Evolutionary conservation across 495 filamentous ascomycete species (phyloP), one percentile per base, ranked within the genome.

Genomic region (Hyaloscypha finlandica): DNA sequence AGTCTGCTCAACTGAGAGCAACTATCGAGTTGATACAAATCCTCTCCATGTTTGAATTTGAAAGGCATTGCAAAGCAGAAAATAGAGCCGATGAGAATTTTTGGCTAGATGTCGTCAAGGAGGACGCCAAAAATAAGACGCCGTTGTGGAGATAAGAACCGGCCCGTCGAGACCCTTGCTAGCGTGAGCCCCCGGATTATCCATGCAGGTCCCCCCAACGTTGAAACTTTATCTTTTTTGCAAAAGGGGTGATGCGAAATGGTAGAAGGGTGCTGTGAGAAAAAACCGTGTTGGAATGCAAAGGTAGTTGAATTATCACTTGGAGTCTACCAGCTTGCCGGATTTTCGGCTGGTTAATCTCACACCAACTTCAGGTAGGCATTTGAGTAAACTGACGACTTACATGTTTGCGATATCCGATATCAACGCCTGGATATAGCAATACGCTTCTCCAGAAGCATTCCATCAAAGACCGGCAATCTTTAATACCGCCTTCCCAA

Each of bases 401-500:
- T 48, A 48, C 8, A 4, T 16, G 16, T 3, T 37, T 1, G 6
- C n/a, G 8, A 8, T 37, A 6, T 12, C 35, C 42, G 16, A 12
- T 19, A 48, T 16, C 4, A 19, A 48, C 42, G 16, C 42, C 16
- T 48, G 12, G 35, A 48, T 48, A 12, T 6, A 19, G 12, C 16
- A 14, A 48, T 0, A 48, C 3, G 12, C 35, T 3, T 14, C 42
- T 48, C 42, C 8, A 48, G 42, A 48, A 48, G 14, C 16, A 19
- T 19, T 48, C 53, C 29, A 9, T 56, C 53, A 70, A 14, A 69
- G 29, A 61, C 55, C 59, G 32, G 77, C 78, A 65, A 94, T 86
- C 79, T 92, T 89, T 68, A 97, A 68, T 25, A 95, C 84, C 37
- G 92, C 92, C 82, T 97, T 97, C 68, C 94, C 94, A 81, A 92